Conservation (phyloP, 768 basidiomycete genomes). For the Rhodosporidiobolus sp. region DNA sequence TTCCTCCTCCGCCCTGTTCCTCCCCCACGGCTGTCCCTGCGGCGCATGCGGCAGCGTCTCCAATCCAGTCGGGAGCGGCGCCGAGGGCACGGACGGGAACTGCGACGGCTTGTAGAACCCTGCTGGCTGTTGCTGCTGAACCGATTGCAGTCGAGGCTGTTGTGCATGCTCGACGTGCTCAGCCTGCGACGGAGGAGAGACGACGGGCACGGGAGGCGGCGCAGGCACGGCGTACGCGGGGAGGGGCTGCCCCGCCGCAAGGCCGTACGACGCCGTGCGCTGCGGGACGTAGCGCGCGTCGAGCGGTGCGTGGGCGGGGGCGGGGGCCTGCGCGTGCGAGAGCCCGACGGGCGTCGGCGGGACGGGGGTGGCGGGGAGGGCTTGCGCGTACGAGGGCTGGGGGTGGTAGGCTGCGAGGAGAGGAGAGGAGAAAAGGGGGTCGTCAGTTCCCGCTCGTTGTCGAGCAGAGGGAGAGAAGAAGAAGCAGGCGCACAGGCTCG, state of each 20-base stretch:
- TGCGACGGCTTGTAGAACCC: conserved; percentile 37
- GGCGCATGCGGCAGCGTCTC: conserved; percentile 29
- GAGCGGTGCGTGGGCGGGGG: not conserved
- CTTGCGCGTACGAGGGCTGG: not conserved
- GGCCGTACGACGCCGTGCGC: not conserved
- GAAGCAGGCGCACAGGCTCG: conserved; percentile 54
- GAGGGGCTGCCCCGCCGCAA: not conserved
- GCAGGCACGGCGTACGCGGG: conserved; percentile 8
- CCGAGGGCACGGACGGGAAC: conserved; percentile 34
- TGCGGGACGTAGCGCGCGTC: not conserved
- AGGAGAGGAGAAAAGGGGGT: not conserved
- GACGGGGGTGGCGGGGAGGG: not conserved
- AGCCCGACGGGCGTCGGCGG: not conserved
- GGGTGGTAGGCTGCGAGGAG: not conserved
- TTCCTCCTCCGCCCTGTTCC: not conserved
- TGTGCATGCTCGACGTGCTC: conserved; percentile 13
- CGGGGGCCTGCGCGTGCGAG: not conserved
- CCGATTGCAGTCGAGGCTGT: conserved; percentile 2
- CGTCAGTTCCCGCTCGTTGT: no score
- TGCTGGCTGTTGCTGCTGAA: conserved; percentile 26
- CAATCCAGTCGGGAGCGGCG: conserved; percentile 17
- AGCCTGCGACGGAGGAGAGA: not conserved
- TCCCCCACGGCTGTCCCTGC: not conserved
- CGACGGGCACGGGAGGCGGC: not conserved
- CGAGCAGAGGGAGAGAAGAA: not conserved